phyloP scores from a whole-genome alignment of 148 eudicot genomes.

The Persicaria tinctoria region DNA sequence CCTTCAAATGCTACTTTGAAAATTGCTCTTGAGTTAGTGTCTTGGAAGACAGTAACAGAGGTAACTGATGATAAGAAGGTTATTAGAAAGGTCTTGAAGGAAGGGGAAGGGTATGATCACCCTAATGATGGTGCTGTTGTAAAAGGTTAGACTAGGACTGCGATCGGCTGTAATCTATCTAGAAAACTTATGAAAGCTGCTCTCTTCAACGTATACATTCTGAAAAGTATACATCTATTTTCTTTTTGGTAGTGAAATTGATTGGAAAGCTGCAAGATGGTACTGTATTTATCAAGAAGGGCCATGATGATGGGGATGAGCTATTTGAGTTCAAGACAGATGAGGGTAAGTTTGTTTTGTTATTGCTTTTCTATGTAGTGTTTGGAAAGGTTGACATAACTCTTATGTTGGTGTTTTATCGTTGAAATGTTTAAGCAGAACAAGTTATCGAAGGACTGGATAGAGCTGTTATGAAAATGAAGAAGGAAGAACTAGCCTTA shows the following conservation, averaged over 20 bases:
- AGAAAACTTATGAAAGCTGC: not conserved
- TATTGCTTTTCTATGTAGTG: not conserved
- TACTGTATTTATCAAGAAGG: conserved; percentile 64
- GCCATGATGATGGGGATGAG: conserved; percentile 52
- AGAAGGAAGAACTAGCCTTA: conserved; percentile 78
- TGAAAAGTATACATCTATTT: not conserved
- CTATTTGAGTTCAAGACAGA: conserved; percentile 77
- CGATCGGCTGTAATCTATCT: not conserved
- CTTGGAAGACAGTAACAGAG: conserved; percentile 78
- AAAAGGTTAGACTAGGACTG: conserved; percentile 35
- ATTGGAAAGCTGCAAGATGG: conserved; percentile 87
- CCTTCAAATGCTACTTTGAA: conserved; percentile 74
- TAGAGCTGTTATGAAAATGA: conserved; percentile 74
- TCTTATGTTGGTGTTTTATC: not conserved
- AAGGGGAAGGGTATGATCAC: conserved; percentile 47
- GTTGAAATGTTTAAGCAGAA: conserved; percentile 36
- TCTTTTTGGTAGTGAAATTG: conserved; percentile 56
- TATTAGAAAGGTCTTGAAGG: conserved; percentile 69
- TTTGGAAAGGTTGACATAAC: not conserved
- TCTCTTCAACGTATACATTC: not conserved
- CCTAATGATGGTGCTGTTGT: conserved; percentile 34
- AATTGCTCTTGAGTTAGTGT: conserved; percentile 61
- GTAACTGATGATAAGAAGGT: conserved; percentile 86
- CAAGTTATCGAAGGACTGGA: conserved; percentile 94
- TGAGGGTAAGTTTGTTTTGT: conserved; percentile 45